These are phyloP conservation scores for Myriosclerotinia curreyana DNA, from an alignment of 2,329 filamentous ascomycete genomes.

Conservation along the genomic window DNA sequence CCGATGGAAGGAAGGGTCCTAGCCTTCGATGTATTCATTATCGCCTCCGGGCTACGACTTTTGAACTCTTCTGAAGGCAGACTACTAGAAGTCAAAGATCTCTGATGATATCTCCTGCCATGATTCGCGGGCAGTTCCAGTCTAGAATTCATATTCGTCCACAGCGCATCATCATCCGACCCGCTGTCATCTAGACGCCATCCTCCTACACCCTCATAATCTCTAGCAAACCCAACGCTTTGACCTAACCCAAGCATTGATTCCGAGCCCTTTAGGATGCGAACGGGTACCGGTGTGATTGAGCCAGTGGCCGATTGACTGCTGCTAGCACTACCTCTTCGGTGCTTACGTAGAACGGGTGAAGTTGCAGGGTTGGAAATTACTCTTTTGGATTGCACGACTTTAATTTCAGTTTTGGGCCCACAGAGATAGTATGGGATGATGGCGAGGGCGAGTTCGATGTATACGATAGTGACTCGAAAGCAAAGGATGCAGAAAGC, in stretches of 20 bases:
- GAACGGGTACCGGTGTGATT: conserved; percentile 32
- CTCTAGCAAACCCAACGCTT: conserved; percentile 51
- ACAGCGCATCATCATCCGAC: conserved; percentile 43
- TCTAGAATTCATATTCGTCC: conserved; percentile 53
- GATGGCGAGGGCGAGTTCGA: conserved; percentile 59
- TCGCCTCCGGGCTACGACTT: conserved; percentile 37
- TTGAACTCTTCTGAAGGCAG: conserved; percentile 27
- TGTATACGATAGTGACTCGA: conserved; percentile 59
- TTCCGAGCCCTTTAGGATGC: conserved; percentile 22
- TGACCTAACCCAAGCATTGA: conserved; percentile 44
- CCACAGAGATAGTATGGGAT: conserved; percentile 53
- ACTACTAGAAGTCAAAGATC: conserved; percentile 40
- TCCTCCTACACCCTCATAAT: conserved; percentile 59
- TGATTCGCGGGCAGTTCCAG: conserved; percentile 49
- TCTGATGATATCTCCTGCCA: conserved; percentile 45
- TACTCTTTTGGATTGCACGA: conserved; percentile 9
- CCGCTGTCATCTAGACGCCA: conserved; percentile 48
- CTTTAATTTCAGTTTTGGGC: conserved; percentile 3
- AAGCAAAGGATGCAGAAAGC: conserved; percentile 60
- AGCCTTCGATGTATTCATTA: conserved; percentile 48
- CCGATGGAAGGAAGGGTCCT: conserved; percentile 46
- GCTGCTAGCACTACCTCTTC: conserved; percentile 37
- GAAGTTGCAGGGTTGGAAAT: conserved; percentile 15
- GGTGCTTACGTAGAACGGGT: conserved; percentile 24
- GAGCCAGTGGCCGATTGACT: conserved; percentile 29